Evolutionary conservation across 371 early-diverging fungal species (phyloP).

Genomic region (Apophysomyces elegans): DNA sequence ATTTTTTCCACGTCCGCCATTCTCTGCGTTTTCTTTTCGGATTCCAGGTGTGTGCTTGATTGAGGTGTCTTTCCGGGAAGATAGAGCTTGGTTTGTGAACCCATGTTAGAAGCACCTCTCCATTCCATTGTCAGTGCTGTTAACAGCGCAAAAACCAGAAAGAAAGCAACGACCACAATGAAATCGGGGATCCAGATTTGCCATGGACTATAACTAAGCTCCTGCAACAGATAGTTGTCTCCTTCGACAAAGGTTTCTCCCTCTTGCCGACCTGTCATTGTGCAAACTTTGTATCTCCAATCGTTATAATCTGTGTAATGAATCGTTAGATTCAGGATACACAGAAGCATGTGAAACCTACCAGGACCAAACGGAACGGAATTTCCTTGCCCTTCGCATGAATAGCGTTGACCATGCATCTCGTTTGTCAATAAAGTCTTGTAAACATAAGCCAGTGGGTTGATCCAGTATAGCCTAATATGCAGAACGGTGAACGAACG

Average conservation of each 20-base stretch:
- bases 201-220: slow-evolving; percentile 41
- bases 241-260: slow-evolving; percentile 60
- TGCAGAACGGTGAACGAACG: background rate
- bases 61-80: slow-evolving; percentile 40
- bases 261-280: slow-evolving; percentile 59
- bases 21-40: slow-evolving; percentile 24
- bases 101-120: slow-evolving; percentile 44
- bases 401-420: slow-evolving; percentile 62
- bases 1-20: slow-evolving; percentile 27
- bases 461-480: slow-evolving; percentile 51
- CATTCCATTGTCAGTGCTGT: slow-evolving; percentile 54
- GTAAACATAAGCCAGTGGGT: slow-evolving; percentile 73
- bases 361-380: slow-evolving; percentile 64
- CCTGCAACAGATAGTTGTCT: slow-evolving; percentile 64
- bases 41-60: slow-evolving; percentile 27
- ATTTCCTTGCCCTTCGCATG: slow-evolving; percentile 50
- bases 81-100: slow-evolving; percentile 56
- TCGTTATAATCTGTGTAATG: slow-evolving; percentile 36
- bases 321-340: background rate
- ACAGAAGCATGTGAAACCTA: background rate
- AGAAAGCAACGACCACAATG: slow-evolving; percentile 47
- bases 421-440: slow-evolving; percentile 76
- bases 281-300: slow-evolving; percentile 64
- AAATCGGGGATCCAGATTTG: slow-evolving; percentile 46
- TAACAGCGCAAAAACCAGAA: slow-evolving; percentile 45